Percentiles rank a stretch among this genome's conserved stretches.
Evolutionary conservation across 768 basidiomycete genomes (phyloP).

Genomic region (Filobasidium wieringae): DNA sequence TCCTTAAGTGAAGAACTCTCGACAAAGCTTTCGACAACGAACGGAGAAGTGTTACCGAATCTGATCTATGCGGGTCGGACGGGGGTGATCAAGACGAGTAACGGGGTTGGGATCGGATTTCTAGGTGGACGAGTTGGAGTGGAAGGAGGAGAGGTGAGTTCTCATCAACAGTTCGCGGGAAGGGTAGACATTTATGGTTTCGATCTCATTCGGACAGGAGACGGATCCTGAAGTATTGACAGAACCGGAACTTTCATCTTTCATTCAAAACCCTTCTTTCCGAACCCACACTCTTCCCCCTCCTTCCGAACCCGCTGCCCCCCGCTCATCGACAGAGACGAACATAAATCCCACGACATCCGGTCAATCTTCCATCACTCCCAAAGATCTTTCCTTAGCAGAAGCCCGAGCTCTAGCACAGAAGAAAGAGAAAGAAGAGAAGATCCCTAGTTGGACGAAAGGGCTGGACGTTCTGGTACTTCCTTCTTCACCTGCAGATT

Average conservation of each 20-base stretch:
- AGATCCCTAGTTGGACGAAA: background rate
- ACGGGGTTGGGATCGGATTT: conserved; percentile 69
- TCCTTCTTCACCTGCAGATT: conserved; percentile 3
- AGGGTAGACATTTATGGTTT: no score
- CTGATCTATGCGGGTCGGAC: conserved; percentile 77
- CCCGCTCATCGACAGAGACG: background rate
- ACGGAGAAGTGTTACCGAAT: conserved; percentile 57
- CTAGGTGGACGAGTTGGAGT: conserved; percentile 49
- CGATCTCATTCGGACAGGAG: no score
- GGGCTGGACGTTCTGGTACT: background rate
- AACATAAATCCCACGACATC: background rate
- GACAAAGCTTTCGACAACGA: conserved; percentile 51
- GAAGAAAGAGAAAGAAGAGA: background rate
- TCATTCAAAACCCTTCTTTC: background rate
- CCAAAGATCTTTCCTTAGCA: background rate
- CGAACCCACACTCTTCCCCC: background rate
- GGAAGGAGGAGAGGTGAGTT: background rate
- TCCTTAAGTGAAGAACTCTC: conserved; percentile 62
- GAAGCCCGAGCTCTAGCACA: background rate
- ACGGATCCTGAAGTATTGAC: no score
- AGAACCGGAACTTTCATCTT: background rate
- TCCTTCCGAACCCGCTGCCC: background rate
- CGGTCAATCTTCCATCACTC: background rate
- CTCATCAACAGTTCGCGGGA: no score
- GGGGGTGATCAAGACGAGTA: conserved; percentile 61